Conservation (phyloP, 106 monocot species). For the Dendrobium chrysotoxum region DNA sequence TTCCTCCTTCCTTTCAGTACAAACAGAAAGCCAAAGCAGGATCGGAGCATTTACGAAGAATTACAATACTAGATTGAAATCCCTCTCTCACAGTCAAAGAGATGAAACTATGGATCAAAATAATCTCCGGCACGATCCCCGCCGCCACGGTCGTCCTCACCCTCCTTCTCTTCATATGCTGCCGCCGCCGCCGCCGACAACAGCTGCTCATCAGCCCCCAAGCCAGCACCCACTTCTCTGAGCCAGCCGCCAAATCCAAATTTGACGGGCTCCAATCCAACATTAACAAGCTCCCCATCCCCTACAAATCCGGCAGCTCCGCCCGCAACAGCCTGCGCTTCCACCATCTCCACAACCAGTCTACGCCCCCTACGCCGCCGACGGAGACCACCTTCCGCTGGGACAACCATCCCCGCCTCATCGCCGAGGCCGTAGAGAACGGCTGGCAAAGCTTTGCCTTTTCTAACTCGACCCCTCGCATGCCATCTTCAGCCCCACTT, state of each 20-base stretch:
- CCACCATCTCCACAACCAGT: not conserved
- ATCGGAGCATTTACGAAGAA: too few species aligned
- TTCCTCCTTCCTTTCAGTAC: too few species aligned
- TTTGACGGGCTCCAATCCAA: constrained; percentile 15
- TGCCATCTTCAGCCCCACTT: not conserved
- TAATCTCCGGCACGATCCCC: constrained; percentile 26
- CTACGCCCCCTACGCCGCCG: not conserved
- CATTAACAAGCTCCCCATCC: constrained; percentile 19
- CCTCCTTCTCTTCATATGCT: constrained; percentile 4
- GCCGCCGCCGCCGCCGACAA: not conserved
- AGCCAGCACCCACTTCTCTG: not conserved
- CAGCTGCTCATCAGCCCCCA: not conserved
- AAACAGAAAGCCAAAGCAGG: too few species aligned
- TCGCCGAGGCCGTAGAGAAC: constrained; percentile 37
- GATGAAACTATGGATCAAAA: constrained; percentile 29
- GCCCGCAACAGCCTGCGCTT: constrained; percentile 20
- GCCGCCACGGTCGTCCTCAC: constrained; percentile 5
- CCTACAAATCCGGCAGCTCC: not conserved
- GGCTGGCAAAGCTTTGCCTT: constrained; percentile 74
- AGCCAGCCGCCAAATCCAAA: not conserved
- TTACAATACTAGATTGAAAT: not conserved
- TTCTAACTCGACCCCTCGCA: constrained; percentile 1
- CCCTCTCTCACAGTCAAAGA: not conserved
- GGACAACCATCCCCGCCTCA: constrained; percentile 44
- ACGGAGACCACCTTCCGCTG: constrained; percentile 29